Evolutionary conservation across 1,284 basidiomycete genomes (phyloP).

Genomic region (Entoloma clypeatum): DNA sequence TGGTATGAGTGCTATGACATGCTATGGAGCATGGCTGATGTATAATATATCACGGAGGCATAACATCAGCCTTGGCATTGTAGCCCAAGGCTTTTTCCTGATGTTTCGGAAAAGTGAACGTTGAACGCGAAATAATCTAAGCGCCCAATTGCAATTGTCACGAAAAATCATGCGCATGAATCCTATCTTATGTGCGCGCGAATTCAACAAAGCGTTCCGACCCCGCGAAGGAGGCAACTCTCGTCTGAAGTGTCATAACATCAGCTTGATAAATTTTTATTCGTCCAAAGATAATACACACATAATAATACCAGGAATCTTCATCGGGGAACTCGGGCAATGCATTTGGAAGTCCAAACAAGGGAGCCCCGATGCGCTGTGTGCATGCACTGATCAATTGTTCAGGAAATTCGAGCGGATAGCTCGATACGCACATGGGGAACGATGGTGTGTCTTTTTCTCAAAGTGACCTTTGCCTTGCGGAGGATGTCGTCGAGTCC

Average conservation of each 20-base stretch:
- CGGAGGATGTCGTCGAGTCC: slow-evolving; percentile 13
- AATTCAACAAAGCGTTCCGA: slow-evolving; percentile 18
- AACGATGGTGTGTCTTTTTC: slow-evolving; percentile 21
- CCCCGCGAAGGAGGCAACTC: slow-evolving; percentile 11
- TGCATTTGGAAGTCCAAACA: slow-evolving; percentile 12
- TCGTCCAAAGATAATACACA: slow-evolving; percentile 10
- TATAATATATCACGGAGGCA: too few relatives aligned
- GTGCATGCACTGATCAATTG: neutral
- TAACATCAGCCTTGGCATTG: too few relatives aligned
- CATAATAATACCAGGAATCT: slow-evolving; percentile 23
- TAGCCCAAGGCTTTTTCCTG: too few relatives aligned
- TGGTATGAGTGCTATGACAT: too few relatives aligned
- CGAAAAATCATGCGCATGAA: too few relatives aligned
- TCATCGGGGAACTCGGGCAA: slow-evolving; percentile 21
- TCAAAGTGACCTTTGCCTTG: slow-evolving; percentile 13
- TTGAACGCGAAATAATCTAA: too few relatives aligned
- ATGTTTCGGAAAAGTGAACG: too few relatives aligned
- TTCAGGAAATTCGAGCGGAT: neutral
- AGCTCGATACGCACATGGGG: slow-evolving; percentile 19
- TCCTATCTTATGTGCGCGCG: slow-evolving; percentile 1
- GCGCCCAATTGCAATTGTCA: too few relatives aligned
- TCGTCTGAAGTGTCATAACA: slow-evolving; percentile 7
- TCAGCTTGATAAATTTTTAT: neutral
- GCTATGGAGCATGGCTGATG: too few relatives aligned
- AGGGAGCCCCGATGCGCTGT: slow-evolving; percentile 19